phyloP scores from a whole-genome alignment of 768 basidiomycete species.

The Strobilomyces confusus region DNA sequence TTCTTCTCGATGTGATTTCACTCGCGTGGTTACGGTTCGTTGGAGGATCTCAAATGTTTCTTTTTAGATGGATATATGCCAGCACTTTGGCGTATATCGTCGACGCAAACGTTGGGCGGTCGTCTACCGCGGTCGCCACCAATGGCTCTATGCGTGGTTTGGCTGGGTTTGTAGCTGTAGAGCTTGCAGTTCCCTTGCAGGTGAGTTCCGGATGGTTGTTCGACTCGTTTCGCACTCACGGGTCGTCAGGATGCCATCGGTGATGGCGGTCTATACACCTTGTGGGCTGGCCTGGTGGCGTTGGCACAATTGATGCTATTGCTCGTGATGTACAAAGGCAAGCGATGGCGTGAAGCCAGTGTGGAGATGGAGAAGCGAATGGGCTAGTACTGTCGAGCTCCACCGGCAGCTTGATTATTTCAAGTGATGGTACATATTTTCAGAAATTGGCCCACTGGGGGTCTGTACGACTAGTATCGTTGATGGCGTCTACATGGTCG shows the following conservation, averaged over 20 bases:
- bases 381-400: no score
- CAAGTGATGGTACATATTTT: no score
- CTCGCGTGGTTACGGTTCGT: background rate
- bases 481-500: no score
- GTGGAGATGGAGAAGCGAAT: constrained; percentile 39
- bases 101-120: constrained; percentile 80
- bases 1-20: constrained; percentile 62
- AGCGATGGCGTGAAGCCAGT: constrained; percentile 52
- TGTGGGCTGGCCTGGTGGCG: constrained; percentile 58
- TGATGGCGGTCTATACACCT: constrained; percentile 76
- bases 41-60: background rate
- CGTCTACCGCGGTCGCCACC: constrained; percentile 69
- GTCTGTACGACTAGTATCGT: no score
- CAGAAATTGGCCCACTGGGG: no score
- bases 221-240: background rate
- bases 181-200: constrained; percentile 76
- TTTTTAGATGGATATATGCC: constrained; percentile 53
- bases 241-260: constrained; percentile 63
- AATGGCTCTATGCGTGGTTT: constrained; percentile 75
- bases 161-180: constrained; percentile 63
- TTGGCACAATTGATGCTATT: constrained; percentile 53
- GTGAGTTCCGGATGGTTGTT: background rate
- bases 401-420: no score
- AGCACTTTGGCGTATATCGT: constrained; percentile 83
- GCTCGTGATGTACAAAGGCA: constrained; percentile 60